Base-by-base conservation (phyloP, 2,329 filamentous ascomycete genomes). In the Ascochyta viciae-villosae region DNA sequence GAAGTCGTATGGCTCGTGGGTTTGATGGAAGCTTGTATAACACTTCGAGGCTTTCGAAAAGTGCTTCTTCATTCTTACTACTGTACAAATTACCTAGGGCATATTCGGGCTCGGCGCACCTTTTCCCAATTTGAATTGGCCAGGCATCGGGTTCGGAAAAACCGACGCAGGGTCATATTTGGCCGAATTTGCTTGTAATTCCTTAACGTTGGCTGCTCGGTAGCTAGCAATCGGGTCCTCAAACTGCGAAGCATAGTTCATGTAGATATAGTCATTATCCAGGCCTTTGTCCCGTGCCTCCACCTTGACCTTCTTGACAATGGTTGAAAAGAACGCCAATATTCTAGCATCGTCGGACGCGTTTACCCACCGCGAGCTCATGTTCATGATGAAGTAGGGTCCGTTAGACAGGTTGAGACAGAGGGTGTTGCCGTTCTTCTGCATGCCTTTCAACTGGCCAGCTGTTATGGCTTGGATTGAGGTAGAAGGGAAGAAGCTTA, bases 181-280 rank as follows among this genome's bases (percentile, higher is more conserved):
- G 16, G 50, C 57, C 8, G 74, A 72, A 13, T 80, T 62, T 1
- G 58, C 54, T 51, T 67, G 66, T 61, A 81, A 50, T 27, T 60
- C 70, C 24, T 62, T 49, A 34, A 72, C 60, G 44, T 77, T 81
- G 8, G 55, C 63, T n/a, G 54, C 40, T 1, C 80, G 79, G 56
- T 81, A 83, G 29, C 76, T 74, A 4, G 65, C 54, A 35, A 82
- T 62, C 1, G 77, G 73, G 57, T 77, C 73, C 61, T 83, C 78
- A 52, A 69, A 77, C 64, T 73, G 69, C 49, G 72, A 73, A 6
- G 80, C 80, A 54, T 82, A 81, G 62, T 82, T 82, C 75, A 81
- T 77, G 60, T 81, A 82, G 23, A 80, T 59, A 52, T 72, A 82
- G 16, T 62, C 58, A 9, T 58, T 57, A 7, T 51, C 41, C 27